These are phyloP conservation scores for Furcasterigmium sp. DNA, from an alignment of 2,329 filamentous ascomycete genomes.

Conservation along the genomic window DNA sequence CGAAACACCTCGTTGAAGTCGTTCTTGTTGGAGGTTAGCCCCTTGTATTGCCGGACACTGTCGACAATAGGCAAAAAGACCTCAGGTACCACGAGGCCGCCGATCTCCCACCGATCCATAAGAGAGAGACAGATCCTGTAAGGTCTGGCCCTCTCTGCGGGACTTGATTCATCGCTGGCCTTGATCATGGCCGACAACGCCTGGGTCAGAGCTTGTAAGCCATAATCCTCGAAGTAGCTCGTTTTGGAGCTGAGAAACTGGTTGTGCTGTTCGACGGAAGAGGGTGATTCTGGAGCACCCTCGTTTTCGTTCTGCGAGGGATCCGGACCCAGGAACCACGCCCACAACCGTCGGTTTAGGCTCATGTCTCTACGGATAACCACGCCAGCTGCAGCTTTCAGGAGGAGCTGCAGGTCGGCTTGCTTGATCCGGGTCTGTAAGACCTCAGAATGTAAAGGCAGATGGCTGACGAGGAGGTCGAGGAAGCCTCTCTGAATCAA, in stretches of 20 bases:
- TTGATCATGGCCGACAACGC: slow-evolving; percentile 76
- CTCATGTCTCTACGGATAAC: slow-evolving; percentile 94
- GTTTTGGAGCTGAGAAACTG: slow-evolving; percentile 53
- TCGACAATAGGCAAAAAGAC: slow-evolving; percentile 83
- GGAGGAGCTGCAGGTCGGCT: slow-evolving; percentile 73
- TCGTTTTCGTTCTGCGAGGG: slow-evolving; percentile 45
- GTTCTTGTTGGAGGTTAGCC: slow-evolving; percentile 54
- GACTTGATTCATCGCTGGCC: slow-evolving; percentile 39
- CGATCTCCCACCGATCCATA: slow-evolving; percentile 98
- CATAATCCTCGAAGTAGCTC: slow-evolving; percentile 78
- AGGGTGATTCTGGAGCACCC: slow-evolving; percentile 37
- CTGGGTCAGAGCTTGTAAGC: slow-evolving; percentile 66
- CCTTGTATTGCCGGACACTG: slow-evolving; percentile 72
- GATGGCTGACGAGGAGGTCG: slow-evolving; percentile 83
- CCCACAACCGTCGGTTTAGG: slow-evolving; percentile 89
- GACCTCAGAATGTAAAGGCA: slow-evolving; percentile 79
- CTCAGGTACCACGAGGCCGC: slow-evolving; percentile 79
- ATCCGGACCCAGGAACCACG: slow-evolving; percentile 86
- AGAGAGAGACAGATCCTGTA: slow-evolving; percentile 90
- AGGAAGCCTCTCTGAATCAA: slow-evolving; percentile 92
- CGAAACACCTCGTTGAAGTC: slow-evolving; percentile 83
- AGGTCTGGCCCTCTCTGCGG: slow-evolving; percentile 70
- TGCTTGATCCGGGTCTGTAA: slow-evolving; percentile 69
- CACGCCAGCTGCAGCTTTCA: slow-evolving; percentile 80
- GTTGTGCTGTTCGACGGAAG: slow-evolving; percentile 35